Conservation (phyloP, 306 rosid species). For the Hylodesmum podocarpum region DNA sequence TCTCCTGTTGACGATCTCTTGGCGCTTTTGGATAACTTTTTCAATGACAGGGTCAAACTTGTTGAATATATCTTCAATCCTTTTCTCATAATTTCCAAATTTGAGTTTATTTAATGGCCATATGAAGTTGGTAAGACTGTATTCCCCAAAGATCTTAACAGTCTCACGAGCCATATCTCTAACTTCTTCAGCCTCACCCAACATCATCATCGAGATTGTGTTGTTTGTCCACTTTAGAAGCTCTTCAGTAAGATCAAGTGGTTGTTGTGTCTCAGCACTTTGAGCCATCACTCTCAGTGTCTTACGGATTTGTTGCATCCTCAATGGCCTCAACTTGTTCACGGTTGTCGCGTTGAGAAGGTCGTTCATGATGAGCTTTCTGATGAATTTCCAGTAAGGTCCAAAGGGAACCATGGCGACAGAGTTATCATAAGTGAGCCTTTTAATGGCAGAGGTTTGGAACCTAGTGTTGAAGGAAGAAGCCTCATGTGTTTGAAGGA, state of each 20-base stretch:
- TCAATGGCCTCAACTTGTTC: conserved; percentile 5
- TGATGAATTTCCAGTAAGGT: conserved; percentile 47
- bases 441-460: conserved; percentile 23
- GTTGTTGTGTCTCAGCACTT: conserved; percentile 18
- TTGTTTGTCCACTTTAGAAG: conserved; percentile 35
- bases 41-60: conserved; percentile 44
- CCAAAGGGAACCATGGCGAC: conserved; percentile 47
- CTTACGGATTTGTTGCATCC: conserved; percentile 32
- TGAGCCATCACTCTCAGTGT: conserved; percentile 23
- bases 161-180: conserved; percentile 37
- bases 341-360: conserved; percentile 37
- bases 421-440: conserved; percentile 37
- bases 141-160: conserved; percentile 41
- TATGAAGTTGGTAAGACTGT: conserved; percentile 36
- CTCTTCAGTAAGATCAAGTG: conserved; percentile 39
- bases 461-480: conserved; percentile 31
- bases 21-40: conserved; percentile 39
- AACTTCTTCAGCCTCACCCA: conserved; percentile 42
- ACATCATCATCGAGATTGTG: conserved; percentile 42
- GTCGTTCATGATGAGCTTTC: conserved; percentile 39
- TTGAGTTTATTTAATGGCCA: conserved; percentile 41
- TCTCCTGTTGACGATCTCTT: conserved; percentile 28
- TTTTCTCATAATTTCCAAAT: conserved; percentile 40
- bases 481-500: conserved; percentile 47
- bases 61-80: conserved; percentile 25